Percentiles rank a stretch among this genome's conserved stretches.
Conservation (phyloP, 495 filamentous ascomycete genomes). For the Ascodesmis nigricans region DNA sequence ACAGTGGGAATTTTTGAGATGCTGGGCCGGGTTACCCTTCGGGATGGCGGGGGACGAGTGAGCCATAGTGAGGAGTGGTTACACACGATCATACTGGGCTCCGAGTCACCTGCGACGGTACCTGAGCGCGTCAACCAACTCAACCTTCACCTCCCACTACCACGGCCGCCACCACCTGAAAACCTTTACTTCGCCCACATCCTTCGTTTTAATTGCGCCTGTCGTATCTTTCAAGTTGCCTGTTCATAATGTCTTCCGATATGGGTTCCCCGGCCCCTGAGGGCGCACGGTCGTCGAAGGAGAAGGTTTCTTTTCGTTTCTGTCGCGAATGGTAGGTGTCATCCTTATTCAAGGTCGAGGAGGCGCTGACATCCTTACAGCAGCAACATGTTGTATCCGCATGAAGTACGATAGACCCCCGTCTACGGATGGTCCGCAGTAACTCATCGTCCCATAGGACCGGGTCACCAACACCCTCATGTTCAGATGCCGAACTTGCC, state of each 20-base stretch:
- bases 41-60: too few relatives aligned
- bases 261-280: constrained; percentile 14
- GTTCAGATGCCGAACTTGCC: constrained; percentile 77
- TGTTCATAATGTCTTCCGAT: constrained; percentile 14
- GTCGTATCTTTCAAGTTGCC: not conserved
- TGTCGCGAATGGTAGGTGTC: constrained; percentile 67
- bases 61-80: too few relatives aligned
- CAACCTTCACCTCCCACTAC: not conserved
- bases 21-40: too few relatives aligned
- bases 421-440: constrained; percentile 27
- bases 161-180: too few relatives aligned
- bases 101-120: too few relatives aligned
- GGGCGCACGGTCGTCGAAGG: constrained; percentile 6
- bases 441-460: constrained; percentile 6
- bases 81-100: too few relatives aligned
- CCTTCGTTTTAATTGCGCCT: not conserved
- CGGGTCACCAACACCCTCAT: constrained; percentile 38
- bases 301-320: constrained; percentile 64
- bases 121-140: constrained; percentile 8
- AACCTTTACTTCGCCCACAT: too few relatives aligned
- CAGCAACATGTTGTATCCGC: constrained; percentile 94
- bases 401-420: constrained; percentile 49
- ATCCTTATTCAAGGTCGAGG: not conserved
- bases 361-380: constrained; percentile 23
- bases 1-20: too few relatives aligned